Percentiles rank a stretch among this genome's conserved stretches.
Conservation (phyloP, 306 rosid genomes). For the Malus asiatica region DNA sequence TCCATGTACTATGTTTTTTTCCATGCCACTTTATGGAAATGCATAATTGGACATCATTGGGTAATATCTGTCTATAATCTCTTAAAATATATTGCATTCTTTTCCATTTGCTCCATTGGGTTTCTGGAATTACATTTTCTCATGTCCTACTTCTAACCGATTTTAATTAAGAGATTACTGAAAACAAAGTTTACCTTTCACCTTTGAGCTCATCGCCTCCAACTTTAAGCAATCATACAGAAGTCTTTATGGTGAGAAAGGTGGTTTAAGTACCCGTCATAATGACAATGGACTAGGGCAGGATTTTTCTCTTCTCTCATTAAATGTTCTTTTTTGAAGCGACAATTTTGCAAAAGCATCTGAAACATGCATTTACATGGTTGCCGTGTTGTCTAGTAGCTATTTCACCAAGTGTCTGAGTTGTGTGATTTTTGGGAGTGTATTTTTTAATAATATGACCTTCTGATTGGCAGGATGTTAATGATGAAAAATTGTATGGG, state of each 20-base stretch:
- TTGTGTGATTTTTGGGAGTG: neutral
- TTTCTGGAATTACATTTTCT: neutral
- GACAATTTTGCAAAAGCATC: neutral
- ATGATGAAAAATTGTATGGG: conserved; percentile 61
- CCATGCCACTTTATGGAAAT: neutral
- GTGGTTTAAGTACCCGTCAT: neutral
- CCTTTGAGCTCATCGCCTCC: neutral
- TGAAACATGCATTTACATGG: neutral
- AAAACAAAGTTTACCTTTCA: neutral
- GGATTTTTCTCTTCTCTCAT: neutral
- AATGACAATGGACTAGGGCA: neutral
- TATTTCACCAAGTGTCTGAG: neutral
- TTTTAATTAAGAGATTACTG: neutral
- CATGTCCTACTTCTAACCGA: neutral
- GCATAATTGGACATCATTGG: neutral
- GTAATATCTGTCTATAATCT: neutral
- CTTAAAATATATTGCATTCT: neutral
- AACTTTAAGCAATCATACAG: neutral
- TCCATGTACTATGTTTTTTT: neutral
- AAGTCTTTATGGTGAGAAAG: neutral
- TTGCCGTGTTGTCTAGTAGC: neutral
- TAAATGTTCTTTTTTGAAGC: neutral
- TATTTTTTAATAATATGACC: neutral
- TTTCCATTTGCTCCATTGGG: neutral
- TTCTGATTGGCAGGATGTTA: conserved; percentile 29